A percentile compares a stretch with the other conserved stretches of the same genome.
Conservation (phyloP, 2,329 filamentous ascomycete species). For the Bipolaris bicolor region DNA sequence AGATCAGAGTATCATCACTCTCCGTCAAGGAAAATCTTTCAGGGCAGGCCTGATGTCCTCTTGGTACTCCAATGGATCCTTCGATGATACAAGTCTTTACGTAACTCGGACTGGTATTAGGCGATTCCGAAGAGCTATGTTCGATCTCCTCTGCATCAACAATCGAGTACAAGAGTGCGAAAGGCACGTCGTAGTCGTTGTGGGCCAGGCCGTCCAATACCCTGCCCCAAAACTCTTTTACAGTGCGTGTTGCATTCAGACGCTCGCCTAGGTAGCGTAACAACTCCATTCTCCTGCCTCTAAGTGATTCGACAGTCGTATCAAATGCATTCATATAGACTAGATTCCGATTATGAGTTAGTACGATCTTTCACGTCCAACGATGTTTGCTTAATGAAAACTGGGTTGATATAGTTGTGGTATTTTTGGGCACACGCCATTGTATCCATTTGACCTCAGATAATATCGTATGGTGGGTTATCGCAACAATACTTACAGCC, state of each 20-base stretch:
- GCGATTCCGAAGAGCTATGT: constrained; percentile 30
- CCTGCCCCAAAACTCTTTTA: constrained; percentile 55
- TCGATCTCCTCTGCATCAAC: constrained; percentile 36
- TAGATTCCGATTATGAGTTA: constrained; percentile 1
- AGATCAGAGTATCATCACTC: constrained; percentile 39
- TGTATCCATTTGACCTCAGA: neutral
- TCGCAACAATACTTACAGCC: constrained; percentile 26
- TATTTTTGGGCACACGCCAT: neutral
- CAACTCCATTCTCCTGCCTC: constrained; percentile 47
- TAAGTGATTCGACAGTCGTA: constrained; percentile 49
- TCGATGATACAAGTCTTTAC: constrained; percentile 40
- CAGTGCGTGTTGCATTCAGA: constrained; percentile 37
- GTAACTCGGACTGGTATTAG: constrained; percentile 32
- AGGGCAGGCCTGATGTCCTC: constrained; percentile 38
- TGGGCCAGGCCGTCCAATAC: constrained; percentile 57
- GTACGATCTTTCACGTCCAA: constrained; percentile 16
- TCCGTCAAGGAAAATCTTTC: constrained; percentile 37
- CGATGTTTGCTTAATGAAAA: too few relatives aligned
- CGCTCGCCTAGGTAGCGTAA: constrained; percentile 49
- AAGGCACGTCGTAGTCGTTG: constrained; percentile 41
- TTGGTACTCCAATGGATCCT: constrained; percentile 42
- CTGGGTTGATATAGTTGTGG: neutral
- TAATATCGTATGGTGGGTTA: neutral
- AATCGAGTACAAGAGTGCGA: constrained; percentile 44
- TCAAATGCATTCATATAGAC: constrained; percentile 45